Conservation (phyloP, 805 yeast genomes). For the Saturnispora diversa region DNA sequence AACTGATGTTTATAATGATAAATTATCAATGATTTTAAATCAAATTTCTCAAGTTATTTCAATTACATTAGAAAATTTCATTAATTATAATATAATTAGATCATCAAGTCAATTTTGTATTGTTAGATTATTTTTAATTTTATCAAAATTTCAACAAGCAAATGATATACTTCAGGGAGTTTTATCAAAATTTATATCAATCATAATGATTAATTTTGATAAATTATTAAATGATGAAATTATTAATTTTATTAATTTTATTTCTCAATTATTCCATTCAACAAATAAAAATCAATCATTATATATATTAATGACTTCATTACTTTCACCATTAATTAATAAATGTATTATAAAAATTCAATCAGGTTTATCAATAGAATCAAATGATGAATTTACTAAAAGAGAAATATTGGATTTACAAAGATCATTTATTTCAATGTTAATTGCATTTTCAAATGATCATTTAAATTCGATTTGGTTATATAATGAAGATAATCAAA, state of each 20-base stretch:
- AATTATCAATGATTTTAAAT: slow-evolving; percentile 26
- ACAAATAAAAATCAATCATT: slow-evolving; percentile 47
- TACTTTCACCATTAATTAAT: slow-evolving; percentile 65
- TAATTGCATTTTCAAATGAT: slow-evolving; percentile 66
- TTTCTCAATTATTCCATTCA: slow-evolving; percentile 81
- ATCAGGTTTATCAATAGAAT: slow-evolving; percentile 14
- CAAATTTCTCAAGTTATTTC: slow-evolving; percentile 65
- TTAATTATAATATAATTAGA: slow-evolving; percentile 59
- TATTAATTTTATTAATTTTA: slow-evolving; percentile 72
- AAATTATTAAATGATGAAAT: slow-evolving; percentile 58
- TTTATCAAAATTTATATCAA: slow-evolving; percentile 63
- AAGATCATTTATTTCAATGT: slow-evolving; percentile 58
- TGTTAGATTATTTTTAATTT: slow-evolving; percentile 74
- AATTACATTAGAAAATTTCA: slow-evolving; percentile 72
- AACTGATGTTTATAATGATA: slow-evolving; percentile 27
- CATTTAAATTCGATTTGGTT: slow-evolving; percentile 71
- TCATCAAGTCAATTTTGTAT: slow-evolving; percentile 83
- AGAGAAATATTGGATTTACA: slow-evolving; percentile 62
- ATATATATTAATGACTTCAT: slow-evolving; percentile 63
- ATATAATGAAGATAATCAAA: slow-evolving; percentile 51
- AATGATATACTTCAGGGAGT: slow-evolving; percentile 31
- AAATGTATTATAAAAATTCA: slow-evolving; percentile 44
- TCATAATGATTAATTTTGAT: slow-evolving; percentile 49
- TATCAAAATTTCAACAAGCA: slow-evolving; percentile 38
- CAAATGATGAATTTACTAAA: slow-evolving; percentile 28